Conservation (phyloP, 306 rosid genomes). For the Aeschynomene evenia region DNA sequence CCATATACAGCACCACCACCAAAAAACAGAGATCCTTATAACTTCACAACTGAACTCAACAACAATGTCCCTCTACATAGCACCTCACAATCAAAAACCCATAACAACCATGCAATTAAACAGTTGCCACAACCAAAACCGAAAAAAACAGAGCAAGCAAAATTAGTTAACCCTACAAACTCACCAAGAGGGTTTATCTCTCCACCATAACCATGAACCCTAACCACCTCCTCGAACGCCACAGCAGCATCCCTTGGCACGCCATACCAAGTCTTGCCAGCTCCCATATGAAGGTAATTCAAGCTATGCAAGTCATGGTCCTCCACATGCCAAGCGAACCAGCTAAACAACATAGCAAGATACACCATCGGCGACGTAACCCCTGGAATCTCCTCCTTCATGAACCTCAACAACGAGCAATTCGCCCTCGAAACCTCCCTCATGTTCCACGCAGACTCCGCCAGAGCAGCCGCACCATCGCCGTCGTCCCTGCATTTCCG, state of each 20-base stretch:
- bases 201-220: slow-evolving; percentile 92
- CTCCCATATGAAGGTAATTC: slow-evolving; percentile 90
- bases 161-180: slow-evolving; percentile 18
- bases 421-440: slow-evolving; percentile 78
- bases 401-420: slow-evolving; percentile 86
- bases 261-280: slow-evolving; percentile 97
- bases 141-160: neutral
- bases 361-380: slow-evolving; percentile 97
- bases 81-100: neutral
- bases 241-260: slow-evolving; percentile 93
- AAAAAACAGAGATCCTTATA: neutral
- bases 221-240: slow-evolving; percentile 91
- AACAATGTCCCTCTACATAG: neutral
- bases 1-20: no score
- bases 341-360: slow-evolving; percentile 94
- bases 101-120: neutral
- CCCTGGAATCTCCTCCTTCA: slow-evolving; percentile 99
- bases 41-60: neutral
- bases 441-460: slow-evolving; percentile 96
- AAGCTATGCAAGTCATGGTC: slow-evolving; percentile 97
- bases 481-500: slow-evolving; percentile 43
- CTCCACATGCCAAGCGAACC: slow-evolving; percentile 99
- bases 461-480: slow-evolving; percentile 51
- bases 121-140: neutral
- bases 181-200: slow-evolving; percentile 98